Percentiles rank a stretch among this genome's conserved stretches.
phyloP scores from a whole-genome alignment of 1,284 basidiomycete species.

The Marasmius fiardii region DNA sequence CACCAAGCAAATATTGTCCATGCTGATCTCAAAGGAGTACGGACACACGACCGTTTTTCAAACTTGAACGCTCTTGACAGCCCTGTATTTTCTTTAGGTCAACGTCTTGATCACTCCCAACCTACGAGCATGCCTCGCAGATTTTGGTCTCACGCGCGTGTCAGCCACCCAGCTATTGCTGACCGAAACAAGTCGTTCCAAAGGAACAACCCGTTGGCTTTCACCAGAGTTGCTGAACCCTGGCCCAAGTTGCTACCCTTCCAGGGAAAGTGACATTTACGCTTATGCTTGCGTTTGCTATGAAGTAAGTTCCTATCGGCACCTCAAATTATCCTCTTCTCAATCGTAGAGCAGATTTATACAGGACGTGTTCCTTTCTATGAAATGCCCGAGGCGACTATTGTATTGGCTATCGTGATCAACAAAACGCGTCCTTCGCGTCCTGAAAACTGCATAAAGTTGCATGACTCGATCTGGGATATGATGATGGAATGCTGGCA shows the following conservation, averaged over 20 bases:
- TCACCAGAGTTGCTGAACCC: no score
- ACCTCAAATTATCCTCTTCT: not conserved
- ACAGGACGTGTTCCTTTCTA: not conserved
- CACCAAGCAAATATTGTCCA: constrained; percentile 31
- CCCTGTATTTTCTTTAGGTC: not conserved
- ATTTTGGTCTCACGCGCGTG: no score
- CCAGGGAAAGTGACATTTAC: no score
- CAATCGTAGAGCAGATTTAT: not conserved
- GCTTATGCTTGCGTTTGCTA: no score
- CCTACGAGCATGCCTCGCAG: no score
- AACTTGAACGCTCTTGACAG: not conserved
- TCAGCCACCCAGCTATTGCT: no score
- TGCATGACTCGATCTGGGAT: not conserved
- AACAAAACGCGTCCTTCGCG: not conserved
- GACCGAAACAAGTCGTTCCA: no score
- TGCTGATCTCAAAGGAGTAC: constrained; percentile 35
- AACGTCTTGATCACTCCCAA: no score
- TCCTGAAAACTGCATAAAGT: not conserved
- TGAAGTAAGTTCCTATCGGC: constrained; percentile 20
- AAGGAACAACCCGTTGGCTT: no score
- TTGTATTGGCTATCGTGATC: not conserved
- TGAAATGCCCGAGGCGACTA: not conserved
- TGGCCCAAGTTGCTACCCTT: no score
- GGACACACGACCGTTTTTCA: constrained; percentile 9
- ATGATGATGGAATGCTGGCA: not conserved